Conservation (phyloP, 495 filamentous ascomycete species). For the Aspergillus incahuasiensis region DNA sequence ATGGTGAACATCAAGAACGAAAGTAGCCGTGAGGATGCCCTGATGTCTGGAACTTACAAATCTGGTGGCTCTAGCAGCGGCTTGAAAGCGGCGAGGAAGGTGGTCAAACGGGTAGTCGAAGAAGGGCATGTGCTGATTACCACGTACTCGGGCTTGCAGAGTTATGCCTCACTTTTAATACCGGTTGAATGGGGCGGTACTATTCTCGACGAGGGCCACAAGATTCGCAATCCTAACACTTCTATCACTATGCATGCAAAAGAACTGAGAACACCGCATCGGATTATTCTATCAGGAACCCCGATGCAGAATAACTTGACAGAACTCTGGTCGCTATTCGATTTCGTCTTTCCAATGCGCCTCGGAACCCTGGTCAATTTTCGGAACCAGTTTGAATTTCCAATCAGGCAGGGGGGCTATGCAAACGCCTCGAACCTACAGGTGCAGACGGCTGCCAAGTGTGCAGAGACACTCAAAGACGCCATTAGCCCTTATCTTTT, state of each 20-base stretch:
- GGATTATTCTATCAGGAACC: conserved; percentile 90
- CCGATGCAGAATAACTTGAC: conserved; percentile 96
- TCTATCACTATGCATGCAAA: conserved; percentile 91
- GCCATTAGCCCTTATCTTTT: conserved; percentile 88
- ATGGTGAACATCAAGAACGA: conserved; percentile 81
- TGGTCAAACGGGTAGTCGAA: conserved; percentile 76
- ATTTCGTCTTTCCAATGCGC: conserved; percentile 94
- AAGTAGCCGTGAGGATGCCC: conserved; percentile 63
- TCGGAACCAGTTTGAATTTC: conserved; percentile 82
- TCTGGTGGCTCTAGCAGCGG: conserved; percentile 41
- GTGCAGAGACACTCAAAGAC: conserved; percentile 85
- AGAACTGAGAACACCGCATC: conserved; percentile 78
- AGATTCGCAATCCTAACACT: conserved; percentile 93
- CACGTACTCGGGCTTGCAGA: conserved; percentile 89
- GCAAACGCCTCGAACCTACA: conserved; percentile 89
- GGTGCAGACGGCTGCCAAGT: conserved; percentile 84
- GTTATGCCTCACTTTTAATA: conserved; percentile 73
- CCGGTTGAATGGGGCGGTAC: conserved; percentile 87
- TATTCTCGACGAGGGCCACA: conserved; percentile 94
- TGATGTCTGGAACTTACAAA: conserved; percentile 33
- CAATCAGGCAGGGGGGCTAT: conserved; percentile 87
- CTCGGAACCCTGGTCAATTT: conserved; percentile 88
- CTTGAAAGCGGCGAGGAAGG: conserved; percentile 63
- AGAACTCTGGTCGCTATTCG: conserved; percentile 96
- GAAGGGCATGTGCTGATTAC: conserved; percentile 92